phyloP scores from a whole-genome alignment of 805 yeast species.

The Pichia eremophila region DNA sequence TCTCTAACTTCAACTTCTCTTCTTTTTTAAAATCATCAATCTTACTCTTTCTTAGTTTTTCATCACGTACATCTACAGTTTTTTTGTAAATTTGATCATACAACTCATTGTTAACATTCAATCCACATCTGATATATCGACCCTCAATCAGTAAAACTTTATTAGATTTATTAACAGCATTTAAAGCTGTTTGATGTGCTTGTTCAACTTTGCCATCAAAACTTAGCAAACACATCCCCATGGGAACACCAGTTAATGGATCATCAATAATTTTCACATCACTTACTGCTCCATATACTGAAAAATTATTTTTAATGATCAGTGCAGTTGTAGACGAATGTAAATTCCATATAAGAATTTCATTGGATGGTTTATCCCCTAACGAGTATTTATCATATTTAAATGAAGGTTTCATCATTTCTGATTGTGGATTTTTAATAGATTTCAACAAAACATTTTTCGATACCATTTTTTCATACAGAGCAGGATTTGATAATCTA shows the following conservation, averaged over 20 bases:
- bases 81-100: slow-evolving; percentile 25
- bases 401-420: slow-evolving; percentile 14
- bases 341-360: slow-evolving; percentile 60
- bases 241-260: slow-evolving; percentile 67
- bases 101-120: slow-evolving; percentile 36
- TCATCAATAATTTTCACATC: slow-evolving; percentile 55
- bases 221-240: slow-evolving; percentile 59
- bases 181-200: slow-evolving; percentile 39
- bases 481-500: slow-evolving; percentile 8
- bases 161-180: slow-evolving; percentile 34
- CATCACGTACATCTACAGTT: slow-evolving; percentile 29
- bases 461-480: slow-evolving; percentile 6
- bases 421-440: background rate
- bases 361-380: slow-evolving; percentile 66
- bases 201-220: slow-evolving; percentile 48
- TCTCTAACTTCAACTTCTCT: slow-evolving; percentile 16
- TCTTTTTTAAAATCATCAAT: slow-evolving; percentile 17
- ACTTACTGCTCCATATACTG: slow-evolving; percentile 53
- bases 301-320: slow-evolving; percentile 42
- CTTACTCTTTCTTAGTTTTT: slow-evolving; percentile 28
- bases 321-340: slow-evolving; percentile 43
- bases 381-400: slow-evolving; percentile 61
- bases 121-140: slow-evolving; percentile 39
- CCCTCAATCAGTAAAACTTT: slow-evolving; percentile 41
- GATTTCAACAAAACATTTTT: background rate